Conservation (phyloP, 2,329 filamentous ascomycete genomes). For the Shiraia bambusicola region DNA sequence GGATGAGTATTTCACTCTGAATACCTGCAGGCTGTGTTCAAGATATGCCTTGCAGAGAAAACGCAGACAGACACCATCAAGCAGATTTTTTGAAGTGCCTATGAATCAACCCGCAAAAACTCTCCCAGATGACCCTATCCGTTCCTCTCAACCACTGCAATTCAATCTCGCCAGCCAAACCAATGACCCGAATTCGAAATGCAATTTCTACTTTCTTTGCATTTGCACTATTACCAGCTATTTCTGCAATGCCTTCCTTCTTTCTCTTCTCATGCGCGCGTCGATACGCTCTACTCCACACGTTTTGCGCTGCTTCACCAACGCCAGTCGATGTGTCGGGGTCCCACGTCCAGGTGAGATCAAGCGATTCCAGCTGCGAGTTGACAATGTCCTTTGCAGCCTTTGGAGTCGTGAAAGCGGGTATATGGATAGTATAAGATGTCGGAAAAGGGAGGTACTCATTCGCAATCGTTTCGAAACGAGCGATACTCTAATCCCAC, state of each 20-base stretch:
- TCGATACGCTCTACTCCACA: slow-evolving; percentile 76
- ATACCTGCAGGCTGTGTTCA: too few relatives aligned
- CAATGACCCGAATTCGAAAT: slow-evolving; percentile 43
- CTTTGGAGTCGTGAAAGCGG: slow-evolving; percentile 29
- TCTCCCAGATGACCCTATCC: slow-evolving; percentile 76
- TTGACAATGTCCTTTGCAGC: slow-evolving; percentile 45
- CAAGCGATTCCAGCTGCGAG: slow-evolving; percentile 56
- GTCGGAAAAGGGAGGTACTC: slow-evolving; percentile 57
- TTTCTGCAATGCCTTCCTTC: slow-evolving; percentile 19
- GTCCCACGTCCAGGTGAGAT: slow-evolving; percentile 68
- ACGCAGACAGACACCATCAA: not conserved
- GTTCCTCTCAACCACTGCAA: slow-evolving; percentile 74
- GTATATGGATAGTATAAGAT: slow-evolving; percentile 48
- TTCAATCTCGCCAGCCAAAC: slow-evolving; percentile 42
- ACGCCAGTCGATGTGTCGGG: slow-evolving; percentile 55
- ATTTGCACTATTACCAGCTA: slow-evolving; percentile 23
- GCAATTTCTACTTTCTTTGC: slow-evolving; percentile 39
- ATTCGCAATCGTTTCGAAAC: slow-evolving; percentile 48
- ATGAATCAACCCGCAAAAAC: slow-evolving; percentile 71
- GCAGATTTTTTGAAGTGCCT: slow-evolving; percentile 22
- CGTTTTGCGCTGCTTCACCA: slow-evolving; percentile 67
- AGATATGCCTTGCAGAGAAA: too few relatives aligned
- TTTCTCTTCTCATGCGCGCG: slow-evolving; percentile 53
- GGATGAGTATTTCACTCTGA: too few relatives aligned
- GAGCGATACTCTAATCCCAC: slow-evolving; percentile 25